Evolutionary conservation across 2,329 filamentous ascomycete genomes (phyloP).

Genomic region (Fusarium mexicanum): DNA sequence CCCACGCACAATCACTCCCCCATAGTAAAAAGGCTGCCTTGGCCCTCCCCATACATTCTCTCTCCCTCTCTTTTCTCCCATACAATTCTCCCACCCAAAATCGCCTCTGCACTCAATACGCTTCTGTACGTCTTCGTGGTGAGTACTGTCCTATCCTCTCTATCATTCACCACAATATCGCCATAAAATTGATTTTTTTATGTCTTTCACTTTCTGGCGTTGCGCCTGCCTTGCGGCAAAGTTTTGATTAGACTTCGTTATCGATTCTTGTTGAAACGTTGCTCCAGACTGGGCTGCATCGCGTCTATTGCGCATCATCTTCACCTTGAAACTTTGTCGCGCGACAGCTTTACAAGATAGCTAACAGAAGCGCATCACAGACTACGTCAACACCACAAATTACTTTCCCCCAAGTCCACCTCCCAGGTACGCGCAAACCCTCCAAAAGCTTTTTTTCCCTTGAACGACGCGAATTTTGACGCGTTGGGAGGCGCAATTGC

Average conservation of each 20-base stretch:
- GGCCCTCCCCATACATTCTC: slow-evolving; percentile 63
- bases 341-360: slow-evolving; percentile 33
- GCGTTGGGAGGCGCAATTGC: slow-evolving; percentile 42
- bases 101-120: slow-evolving; percentile 54
- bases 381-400: slow-evolving; percentile 37
- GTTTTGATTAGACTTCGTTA: slow-evolving; percentile 29
- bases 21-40: slow-evolving; percentile 72
- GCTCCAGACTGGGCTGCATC: slow-evolving; percentile 35
- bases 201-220: slow-evolving; percentile 46
- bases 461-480: slow-evolving; percentile 26
- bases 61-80: slow-evolving; percentile 67
- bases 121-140: slow-evolving; percentile 55
- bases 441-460: slow-evolving; percentile 20
- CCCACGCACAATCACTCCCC: slow-evolving; percentile 67
- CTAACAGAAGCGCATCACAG: slow-evolving; percentile 45
- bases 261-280: slow-evolving; percentile 30
- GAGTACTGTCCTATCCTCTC: slow-evolving; percentile 57
- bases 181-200: slow-evolving; percentile 43
- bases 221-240: slow-evolving; percentile 18
- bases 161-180: slow-evolving; percentile 43
- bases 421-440: slow-evolving; percentile 37
- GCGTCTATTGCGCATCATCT: slow-evolving; percentile 28
- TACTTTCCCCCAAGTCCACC: slow-evolving; percentile 17
- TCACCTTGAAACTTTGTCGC: slow-evolving; percentile 21
- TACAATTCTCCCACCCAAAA: slow-evolving; percentile 68